Percentiles rank a stretch among this genome's conserved stretches.
Conservation (phyloP, 2,329 filamentous ascomycete genomes). For the Metarhizium robertsii region DNA sequence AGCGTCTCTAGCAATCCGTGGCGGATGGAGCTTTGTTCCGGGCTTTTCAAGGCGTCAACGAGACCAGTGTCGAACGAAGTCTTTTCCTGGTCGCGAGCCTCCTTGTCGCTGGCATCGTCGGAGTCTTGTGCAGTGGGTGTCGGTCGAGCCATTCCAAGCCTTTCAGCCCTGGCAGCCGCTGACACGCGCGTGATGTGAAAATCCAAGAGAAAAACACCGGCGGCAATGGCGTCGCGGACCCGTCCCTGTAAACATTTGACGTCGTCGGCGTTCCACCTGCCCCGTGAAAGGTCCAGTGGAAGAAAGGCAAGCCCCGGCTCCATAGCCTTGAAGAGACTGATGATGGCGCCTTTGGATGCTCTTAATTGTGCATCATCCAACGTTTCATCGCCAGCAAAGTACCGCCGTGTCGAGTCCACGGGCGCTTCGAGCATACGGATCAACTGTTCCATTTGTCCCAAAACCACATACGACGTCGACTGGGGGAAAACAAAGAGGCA, state of each 20-base stretch:
- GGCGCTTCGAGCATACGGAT: conserved; percentile 21
- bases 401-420: conserved; percentile 18
- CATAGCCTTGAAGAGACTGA: conserved; percentile 26
- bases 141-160: neutral
- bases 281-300: conserved; percentile 35
- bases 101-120: neutral
- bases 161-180: conserved; percentile 12
- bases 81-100: conserved; percentile 15
- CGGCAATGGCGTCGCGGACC: conserved; percentile 24
- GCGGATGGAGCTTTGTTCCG: conserved; percentile 24
- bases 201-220: conserved; percentile 29
- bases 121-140: neutral
- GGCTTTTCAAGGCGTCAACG: conserved; percentile 26
- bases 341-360: conserved; percentile 15
- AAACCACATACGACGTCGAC: conserved; percentile 35
- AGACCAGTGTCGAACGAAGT: conserved; percentile 18
- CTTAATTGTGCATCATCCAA: conserved; percentile 20
- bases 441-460: conserved; percentile 23
- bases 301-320: conserved; percentile 32
- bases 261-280: conserved; percentile 35
- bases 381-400: conserved; percentile 11
- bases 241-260: conserved; percentile 26
- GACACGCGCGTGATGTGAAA: conserved; percentile 27
- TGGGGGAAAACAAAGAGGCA: conserved; percentile 38
- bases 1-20: conserved; percentile 23